Evolutionary conservation across 768 basidiomycete species (phyloP), one percentile per base, ranked within the genome.

Genomic region (Agaricus sinodeliciosus): DNA sequence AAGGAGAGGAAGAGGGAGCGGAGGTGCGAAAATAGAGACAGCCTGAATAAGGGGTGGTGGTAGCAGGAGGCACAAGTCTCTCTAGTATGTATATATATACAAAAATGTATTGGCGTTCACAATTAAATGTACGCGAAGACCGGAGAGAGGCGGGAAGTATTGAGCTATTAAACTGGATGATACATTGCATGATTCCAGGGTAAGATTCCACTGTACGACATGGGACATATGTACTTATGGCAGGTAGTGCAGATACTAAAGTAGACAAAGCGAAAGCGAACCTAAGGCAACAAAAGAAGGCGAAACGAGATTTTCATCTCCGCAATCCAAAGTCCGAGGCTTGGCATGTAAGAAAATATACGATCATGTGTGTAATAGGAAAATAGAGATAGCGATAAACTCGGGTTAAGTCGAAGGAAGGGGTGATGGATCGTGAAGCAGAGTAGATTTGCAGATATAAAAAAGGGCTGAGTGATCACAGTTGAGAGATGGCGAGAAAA

Each of bases 171-270:
- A 35, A 53, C 40, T 15, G 31, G 13, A 40, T 31, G 35, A 48
- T 48, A 39, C 36, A 18, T 27, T 46, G 51, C 51, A 57, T 57
- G 45, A 39, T 39, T 52, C 51, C 34, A 28, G 43, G 46, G 44
- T 53, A 39, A 42, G 28, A 26, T 26, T 51, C 50, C 50, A 51
- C 31, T 8, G 34, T 9, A 44, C 25, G 43, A 44, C 16, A 9
- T 22, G 22, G 49, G 65, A 58, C 64, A 68, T 70, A 69, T 63
- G 66, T 70, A 69, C 64, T 62, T 67, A 66, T 65, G 63, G 61
- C 62, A 61, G 67, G 60, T 61, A 46, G 37, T 53, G 68, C 67
- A 71, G 67, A 71, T 72, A 71, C 31, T 70, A 73, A 64, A 67
- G 69, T 74, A 74, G 66, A 72, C 69, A 70, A 65, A 58, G 57